Conservation (phyloP, 2,329 filamentous ascomycete genomes). For the Triangularia verruculosa region DNA sequence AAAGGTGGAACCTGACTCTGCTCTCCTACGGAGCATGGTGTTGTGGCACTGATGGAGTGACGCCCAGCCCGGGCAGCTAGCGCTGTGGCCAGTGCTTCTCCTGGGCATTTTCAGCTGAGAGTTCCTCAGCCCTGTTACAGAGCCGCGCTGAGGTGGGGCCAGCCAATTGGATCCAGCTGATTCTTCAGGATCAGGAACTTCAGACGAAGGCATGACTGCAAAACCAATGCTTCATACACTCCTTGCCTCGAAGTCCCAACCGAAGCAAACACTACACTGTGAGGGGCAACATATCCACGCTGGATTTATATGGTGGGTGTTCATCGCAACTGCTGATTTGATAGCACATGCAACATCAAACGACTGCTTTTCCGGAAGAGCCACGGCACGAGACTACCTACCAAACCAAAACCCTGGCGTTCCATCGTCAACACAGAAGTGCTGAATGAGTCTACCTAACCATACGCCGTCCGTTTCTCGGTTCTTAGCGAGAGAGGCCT, state of each 20-base stretch:
- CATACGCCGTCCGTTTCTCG: neutral
- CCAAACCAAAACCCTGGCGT: neutral
- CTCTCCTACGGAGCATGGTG: neutral
- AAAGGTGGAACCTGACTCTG: neutral
- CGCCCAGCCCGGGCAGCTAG: neutral
- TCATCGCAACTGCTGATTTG: neutral
- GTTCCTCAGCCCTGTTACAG: conserved; percentile 11
- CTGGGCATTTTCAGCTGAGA: conserved; percentile 14
- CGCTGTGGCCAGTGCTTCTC: conserved; percentile 9
- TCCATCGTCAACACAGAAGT: neutral
- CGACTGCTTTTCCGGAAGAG: neutral
- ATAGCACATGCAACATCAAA: neutral
- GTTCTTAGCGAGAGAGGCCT: neutral
- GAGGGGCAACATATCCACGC: too few species aligned
- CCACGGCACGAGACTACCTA: neutral
- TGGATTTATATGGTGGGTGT: neutral
- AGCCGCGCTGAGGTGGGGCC: neutral
- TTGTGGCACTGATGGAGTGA: neutral
- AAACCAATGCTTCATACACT: too few species aligned
- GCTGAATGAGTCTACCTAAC: neutral
- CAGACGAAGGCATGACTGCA: neutral
- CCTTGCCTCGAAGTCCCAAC: too few species aligned
- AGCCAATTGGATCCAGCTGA: neutral
- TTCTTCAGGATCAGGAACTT: neutral
- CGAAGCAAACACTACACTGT: too few species aligned